Evolutionary conservation across 2,329 filamentous ascomycete genomes (phyloP).

Genomic region (Grosmannia clavigera): DNA sequence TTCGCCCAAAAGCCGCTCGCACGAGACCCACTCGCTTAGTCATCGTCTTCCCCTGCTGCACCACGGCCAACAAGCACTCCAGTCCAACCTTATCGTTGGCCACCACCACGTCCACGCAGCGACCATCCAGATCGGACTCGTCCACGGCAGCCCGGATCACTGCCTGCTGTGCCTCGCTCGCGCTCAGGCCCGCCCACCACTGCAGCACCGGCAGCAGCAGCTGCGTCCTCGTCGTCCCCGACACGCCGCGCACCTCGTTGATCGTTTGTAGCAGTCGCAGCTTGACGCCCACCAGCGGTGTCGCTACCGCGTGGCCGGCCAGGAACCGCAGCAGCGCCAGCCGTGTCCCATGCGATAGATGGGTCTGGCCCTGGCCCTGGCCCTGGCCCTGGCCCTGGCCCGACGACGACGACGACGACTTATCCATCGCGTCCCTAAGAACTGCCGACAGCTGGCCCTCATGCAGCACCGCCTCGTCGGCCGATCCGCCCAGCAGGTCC

Average conservation of each 20-base stretch:
- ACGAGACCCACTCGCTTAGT: conserved; percentile 43
- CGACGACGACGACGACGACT: conserved; percentile 16
- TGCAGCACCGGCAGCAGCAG: conserved; percentile 64
- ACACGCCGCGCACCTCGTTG: conserved; percentile 60
- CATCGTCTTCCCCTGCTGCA: conserved; percentile 21
- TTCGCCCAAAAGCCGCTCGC: conserved; percentile 52
- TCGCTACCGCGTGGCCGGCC: conserved; percentile 56
- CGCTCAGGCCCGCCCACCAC: conserved; percentile 50
- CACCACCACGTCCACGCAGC: conserved; percentile 38
- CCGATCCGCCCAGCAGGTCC: conserved; percentile 35
- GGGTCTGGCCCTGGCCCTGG: background rate
- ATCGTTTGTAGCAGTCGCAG: conserved; percentile 58
- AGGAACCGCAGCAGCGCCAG: conserved; percentile 58
- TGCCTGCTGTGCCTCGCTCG: conserved; percentile 37
- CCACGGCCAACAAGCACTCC: conserved; percentile 35
- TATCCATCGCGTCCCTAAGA: conserved; percentile 48
- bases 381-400: background rate
- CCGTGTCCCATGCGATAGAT: conserved; percentile 48
- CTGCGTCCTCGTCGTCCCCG: conserved; percentile 56
- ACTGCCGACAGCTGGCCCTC: conserved; percentile 54
- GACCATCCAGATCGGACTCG: conserved; percentile 17
- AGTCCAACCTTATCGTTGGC: conserved; percentile 40
- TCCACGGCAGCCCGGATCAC: conserved; percentile 20
- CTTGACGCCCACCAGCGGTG: conserved; percentile 59
- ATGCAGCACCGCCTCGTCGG: conserved; percentile 83